A percentile compares a stretch with the other conserved stretches of the same genome.
These are phyloP conservation scores for Aspergillus brasiliensis DNA, from an alignment of 2,329 filamentous ascomycete species.

Conservation along the genomic window DNA sequence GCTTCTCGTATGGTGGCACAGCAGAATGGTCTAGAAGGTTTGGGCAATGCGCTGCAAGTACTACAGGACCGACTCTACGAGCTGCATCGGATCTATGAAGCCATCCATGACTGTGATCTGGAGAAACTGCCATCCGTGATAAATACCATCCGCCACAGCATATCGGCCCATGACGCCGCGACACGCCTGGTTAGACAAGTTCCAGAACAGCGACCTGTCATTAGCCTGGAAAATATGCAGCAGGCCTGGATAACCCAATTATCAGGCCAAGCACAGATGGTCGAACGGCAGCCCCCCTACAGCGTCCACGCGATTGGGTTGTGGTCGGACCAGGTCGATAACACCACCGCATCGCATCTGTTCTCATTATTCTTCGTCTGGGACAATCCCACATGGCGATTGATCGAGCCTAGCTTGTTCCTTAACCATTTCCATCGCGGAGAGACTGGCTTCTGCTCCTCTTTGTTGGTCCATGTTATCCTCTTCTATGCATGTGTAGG, in stretches of 20 bases:
- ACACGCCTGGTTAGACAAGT: background rate
- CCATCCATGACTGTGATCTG: background rate
- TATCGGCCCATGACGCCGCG: background rate
- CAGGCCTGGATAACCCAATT: slow-evolving; percentile 1
- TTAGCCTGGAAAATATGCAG: slow-evolving; percentile 2
- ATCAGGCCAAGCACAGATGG: background rate
- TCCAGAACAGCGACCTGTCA: background rate
- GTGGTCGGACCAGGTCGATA: background rate
- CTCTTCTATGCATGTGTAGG: slow-evolving; percentile 4
- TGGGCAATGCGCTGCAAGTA: background rate
- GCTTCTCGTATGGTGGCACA: background rate
- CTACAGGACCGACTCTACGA: background rate
- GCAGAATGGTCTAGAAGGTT: background rate
- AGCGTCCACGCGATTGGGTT: background rate
- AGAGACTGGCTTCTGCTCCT: background rate
- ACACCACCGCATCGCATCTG: background rate
- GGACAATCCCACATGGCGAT: slow-evolving; percentile 4
- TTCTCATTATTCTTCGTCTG: background rate
- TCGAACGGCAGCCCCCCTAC: background rate
- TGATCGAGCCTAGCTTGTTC: background rate
- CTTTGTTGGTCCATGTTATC: background rate
- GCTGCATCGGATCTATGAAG: background rate
- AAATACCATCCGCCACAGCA: background rate
- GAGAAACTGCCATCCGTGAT: background rate
- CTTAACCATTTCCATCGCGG: background rate